phyloP scores from a whole-genome alignment of 169 alveolate genomes.

The Babesia microti region DNA sequence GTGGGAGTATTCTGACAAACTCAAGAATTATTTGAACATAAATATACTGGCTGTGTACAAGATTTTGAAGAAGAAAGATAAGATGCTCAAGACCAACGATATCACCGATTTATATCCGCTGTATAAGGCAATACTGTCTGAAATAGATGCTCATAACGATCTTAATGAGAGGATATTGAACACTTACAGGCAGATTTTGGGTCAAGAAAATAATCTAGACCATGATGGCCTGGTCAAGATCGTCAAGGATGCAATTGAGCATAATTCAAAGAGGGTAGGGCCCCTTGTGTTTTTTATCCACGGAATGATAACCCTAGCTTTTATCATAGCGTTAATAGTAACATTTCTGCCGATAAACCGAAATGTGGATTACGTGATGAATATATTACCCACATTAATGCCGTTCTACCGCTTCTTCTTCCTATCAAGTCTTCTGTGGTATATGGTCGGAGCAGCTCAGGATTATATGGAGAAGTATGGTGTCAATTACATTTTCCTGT shows the following conservation, averaged over 20 bases:
- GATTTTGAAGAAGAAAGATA: constrained; percentile 66
- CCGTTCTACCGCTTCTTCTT: constrained; percentile 49
- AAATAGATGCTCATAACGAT: constrained; percentile 29
- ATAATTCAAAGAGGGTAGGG: not conserved
- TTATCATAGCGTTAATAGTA: no score
- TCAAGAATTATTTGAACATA: constrained; percentile 55
- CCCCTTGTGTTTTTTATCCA: constrained; percentile 4
- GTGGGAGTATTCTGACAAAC: constrained; percentile 66
- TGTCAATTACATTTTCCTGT: constrained; percentile 65
- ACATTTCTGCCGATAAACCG: not conserved
- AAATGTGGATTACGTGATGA: constrained; percentile 2
- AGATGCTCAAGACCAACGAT: constrained; percentile 43
- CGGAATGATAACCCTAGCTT: no score
- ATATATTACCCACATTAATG: constrained; percentile 34
- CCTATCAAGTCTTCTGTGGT: constrained; percentile 40
- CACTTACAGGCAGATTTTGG: constrained; percentile 17
- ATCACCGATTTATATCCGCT: constrained; percentile 45
- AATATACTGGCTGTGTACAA: constrained; percentile 69
- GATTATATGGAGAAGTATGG: constrained; percentile 59
- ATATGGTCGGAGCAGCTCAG: constrained; percentile 59
- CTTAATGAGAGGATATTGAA: constrained; percentile 16
- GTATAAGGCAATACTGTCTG: constrained; percentile 44
- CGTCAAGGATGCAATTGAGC: not conserved
- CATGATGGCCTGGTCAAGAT: not conserved
- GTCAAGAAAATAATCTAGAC: constrained; percentile 1